Evolutionary conservation across 2,329 filamentous ascomycete genomes (phyloP), one percentile per base, ranked within the genome.

Genomic region (Trichoderma citrinoviride): DNA sequence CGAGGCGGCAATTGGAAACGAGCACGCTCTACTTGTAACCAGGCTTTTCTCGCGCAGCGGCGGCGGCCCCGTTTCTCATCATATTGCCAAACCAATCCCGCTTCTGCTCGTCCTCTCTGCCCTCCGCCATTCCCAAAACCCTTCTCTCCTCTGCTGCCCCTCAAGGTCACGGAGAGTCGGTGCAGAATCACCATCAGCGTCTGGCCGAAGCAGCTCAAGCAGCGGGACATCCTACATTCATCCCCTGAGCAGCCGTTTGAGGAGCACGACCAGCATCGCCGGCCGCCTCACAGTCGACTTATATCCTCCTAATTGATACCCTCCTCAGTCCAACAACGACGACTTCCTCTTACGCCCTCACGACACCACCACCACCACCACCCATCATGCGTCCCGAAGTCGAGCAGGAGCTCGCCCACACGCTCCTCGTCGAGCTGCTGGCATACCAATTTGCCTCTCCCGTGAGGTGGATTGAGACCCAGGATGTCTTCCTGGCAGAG

Each of bases 391-490:
- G 92, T 84, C 95, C 95, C 79, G 95, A 99, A 87, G 85, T 98
- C 80, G 94, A 99, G 88, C 95, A 99, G 82, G 95, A 99, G 85
- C 91, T 99, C 79, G 91, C 95, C 76, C 94, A 99, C 81, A 98
- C 94, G 71, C 87, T 99, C 80, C 91, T 99, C 77, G 92, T 99
- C 71, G 95, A 99, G 88, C 91, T 99, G 70, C 88, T 99, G 72
- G 95, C 95, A 83, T 99, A 98, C 81, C 95, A 99, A 78, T 99
- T 99, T 79, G 95, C 95, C 73, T 98, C 94, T 62, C 95, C 95
- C 57, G 95, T 99, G 73, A 90, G 95, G 88, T 99, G 95, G 95
- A 99, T 99, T 80, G 95, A 99, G 82, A 99, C 95, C 63, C 95
- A 99, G 82, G 95, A 99, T 94, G 95, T 99, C 73, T 95, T 99